A percentile compares a stretch with the other conserved stretches of the same genome.
Evolutionary conservation across 805 yeast species (phyloP).

Genomic region (Cyberlindnera maritima): DNA sequence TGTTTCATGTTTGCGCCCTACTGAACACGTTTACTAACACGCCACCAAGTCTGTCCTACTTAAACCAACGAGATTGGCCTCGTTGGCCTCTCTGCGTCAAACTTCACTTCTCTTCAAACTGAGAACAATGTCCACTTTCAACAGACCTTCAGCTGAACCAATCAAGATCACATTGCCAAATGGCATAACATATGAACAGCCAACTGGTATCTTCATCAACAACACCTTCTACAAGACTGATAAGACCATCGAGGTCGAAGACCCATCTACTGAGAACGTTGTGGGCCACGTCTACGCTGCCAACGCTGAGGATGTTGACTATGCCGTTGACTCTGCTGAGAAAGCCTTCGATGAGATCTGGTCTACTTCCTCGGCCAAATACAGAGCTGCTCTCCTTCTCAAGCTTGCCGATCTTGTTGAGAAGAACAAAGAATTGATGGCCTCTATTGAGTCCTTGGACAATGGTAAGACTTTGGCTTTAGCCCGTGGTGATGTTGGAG

Average conservation of each 20-base stretch:
- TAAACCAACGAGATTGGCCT: conserved; percentile 5
- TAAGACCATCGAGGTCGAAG: conserved; percentile 51
- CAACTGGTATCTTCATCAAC: conserved; percentile 86
- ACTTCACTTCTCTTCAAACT: neutral
- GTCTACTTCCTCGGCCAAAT: conserved; percentile 57
- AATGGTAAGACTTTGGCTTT: conserved; percentile 72
- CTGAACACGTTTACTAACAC: neutral
- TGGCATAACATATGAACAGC: conserved; percentile 68
- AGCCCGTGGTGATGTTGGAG: conserved; percentile 66
- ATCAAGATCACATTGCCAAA: conserved; percentile 57
- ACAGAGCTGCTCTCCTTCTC: conserved; percentile 48
- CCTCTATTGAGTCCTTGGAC: conserved; percentile 69
- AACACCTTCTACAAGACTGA: conserved; percentile 68
- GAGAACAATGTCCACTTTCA: conserved; percentile 17
- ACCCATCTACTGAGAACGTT: conserved; percentile 63
- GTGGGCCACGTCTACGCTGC: conserved; percentile 59
- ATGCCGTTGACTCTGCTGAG: conserved; percentile 67
- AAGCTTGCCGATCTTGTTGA: conserved; percentile 72
- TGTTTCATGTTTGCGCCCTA: no score
- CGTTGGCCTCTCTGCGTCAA: neutral
- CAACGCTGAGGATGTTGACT: conserved; percentile 59
- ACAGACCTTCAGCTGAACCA: conserved; percentile 29
- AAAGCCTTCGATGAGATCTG: conserved; percentile 58
- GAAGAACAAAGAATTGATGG: conserved; percentile 57
- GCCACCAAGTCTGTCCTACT: conserved; percentile 2